These are phyloP conservation scores for Fusarium pseudoanthophilum DNA, from an alignment of 2,329 filamentous ascomycete genomes.

Conservation along the genomic window DNA sequence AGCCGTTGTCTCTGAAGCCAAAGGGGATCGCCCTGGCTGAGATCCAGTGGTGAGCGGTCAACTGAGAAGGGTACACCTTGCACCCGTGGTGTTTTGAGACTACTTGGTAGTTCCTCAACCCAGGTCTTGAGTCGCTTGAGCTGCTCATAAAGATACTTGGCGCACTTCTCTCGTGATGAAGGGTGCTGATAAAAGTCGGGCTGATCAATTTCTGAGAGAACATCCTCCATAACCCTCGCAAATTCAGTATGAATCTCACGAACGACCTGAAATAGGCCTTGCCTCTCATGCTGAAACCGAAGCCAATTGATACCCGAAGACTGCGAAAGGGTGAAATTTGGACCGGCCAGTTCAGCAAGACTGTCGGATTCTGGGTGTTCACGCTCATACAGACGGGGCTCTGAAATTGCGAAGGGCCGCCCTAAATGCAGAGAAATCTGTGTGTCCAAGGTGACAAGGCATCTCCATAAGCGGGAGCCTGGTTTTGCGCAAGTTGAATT, in stretches of 20 bases:
- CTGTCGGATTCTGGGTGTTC: slow-evolving; percentile 16
- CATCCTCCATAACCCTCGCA: slow-evolving; percentile 21
- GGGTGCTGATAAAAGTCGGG: slow-evolving; percentile 42
- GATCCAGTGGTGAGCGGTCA: slow-evolving; percentile 47
- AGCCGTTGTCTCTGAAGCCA: slow-evolving; percentile 57
- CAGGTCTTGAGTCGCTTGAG: slow-evolving; percentile 47
- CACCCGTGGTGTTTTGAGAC: slow-evolving; percentile 52
- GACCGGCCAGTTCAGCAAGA: slow-evolving; percentile 20
- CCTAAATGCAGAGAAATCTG: slow-evolving; percentile 35
- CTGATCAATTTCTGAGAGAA: slow-evolving; percentile 22
- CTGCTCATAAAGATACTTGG: slow-evolving; percentile 42
- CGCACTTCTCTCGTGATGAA: slow-evolving; percentile 42
- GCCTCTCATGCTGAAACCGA: slow-evolving; percentile 34
- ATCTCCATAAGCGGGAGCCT: slow-evolving; percentile 30
- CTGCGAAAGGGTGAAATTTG: slow-evolving; percentile 27
- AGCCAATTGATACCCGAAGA: slow-evolving; percentile 36
- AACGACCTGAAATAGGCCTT: slow-evolving; percentile 23
- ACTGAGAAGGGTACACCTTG: slow-evolving; percentile 52
- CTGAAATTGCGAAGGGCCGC: slow-evolving; percentile 27
- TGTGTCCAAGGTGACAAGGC: slow-evolving; percentile 32
- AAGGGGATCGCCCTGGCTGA: slow-evolving; percentile 50
- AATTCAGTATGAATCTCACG: slow-evolving; percentile 36
- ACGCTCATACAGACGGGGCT: not conserved
- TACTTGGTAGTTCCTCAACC: slow-evolving; percentile 49
- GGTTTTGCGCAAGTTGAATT: not conserved